Evolutionary conservation across 345 rosid genomes (phyloP).

Genomic region (Litchi chinensis): DNA sequence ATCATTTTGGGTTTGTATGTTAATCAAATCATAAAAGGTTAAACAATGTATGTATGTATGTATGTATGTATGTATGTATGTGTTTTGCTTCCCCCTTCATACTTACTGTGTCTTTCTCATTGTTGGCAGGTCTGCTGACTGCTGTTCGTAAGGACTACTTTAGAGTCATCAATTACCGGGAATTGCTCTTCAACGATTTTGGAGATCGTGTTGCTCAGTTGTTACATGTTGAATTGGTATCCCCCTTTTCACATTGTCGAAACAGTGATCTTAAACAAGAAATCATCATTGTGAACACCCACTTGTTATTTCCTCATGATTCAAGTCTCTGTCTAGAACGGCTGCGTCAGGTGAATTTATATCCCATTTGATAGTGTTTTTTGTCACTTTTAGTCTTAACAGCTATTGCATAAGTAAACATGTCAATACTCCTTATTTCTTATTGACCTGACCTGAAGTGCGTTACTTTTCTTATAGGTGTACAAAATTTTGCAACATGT

Average conservation of each 20-base stretch:
- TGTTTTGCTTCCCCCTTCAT: not conserved
- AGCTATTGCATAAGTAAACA: not conserved
- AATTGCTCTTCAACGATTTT: slow-evolving; percentile 72
- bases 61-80: not conserved
- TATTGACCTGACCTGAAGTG: not conserved
- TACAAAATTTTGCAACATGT: slow-evolving; percentile 82
- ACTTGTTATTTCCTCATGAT: slow-evolving; percentile 90
- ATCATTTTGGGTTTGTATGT: not conserved
- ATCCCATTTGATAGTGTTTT: not conserved
- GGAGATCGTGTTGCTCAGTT: slow-evolving; percentile 83
- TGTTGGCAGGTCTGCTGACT: slow-evolving; percentile 64
- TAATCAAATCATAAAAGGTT: no score
- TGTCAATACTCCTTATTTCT: not conserved
- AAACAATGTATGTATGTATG: no score
- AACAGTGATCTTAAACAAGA: slow-evolving; percentile 45
- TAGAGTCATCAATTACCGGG: slow-evolving; percentile 67
- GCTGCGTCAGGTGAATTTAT: slow-evolving; percentile 57
- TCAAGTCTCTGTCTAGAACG: slow-evolving; percentile 74
- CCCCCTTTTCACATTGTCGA: slow-evolving; percentile 43
- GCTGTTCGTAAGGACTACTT: slow-evolving; percentile 81
- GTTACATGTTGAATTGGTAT: slow-evolving; percentile 58
- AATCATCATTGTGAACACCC: slow-evolving; percentile 88
- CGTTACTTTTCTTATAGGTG: slow-evolving; percentile 48
- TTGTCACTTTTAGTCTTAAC: not conserved
- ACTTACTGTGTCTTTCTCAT: not conserved